Evolutionary conservation across 495 filamentous ascomycete genomes (phyloP), one percentile per base, ranked within the genome.

Genomic region (Aspergillus sclerotioniger): DNA sequence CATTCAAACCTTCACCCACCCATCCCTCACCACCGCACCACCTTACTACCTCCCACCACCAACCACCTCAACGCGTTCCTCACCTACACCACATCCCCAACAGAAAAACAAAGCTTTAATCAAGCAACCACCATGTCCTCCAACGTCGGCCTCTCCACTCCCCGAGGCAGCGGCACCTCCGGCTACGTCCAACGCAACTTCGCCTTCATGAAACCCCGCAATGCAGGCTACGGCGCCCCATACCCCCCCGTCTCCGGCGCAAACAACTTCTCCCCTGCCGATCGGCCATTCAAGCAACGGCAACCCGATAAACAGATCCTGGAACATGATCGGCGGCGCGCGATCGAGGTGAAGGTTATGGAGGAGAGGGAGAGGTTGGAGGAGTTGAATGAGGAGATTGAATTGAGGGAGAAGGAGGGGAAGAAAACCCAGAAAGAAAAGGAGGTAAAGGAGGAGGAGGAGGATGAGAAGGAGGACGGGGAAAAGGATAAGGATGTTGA

Each of bases 181-280:
- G 95, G 95, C 68, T 98, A 97, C 76, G 92, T 99, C 53, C 93
- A 97, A 69, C 90, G 90, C 67, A 99, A 98, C 76, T 82, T 87
- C 57, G 93, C 95, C 8, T 86, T 94, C 76, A 84, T 95, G 53
- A 86, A 82, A 62, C 91, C 89, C 10, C 92, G 92, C 76, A 79
- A 78, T 63, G 67, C 67, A 21, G 76, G 76, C 45, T 75, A 75
- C 66, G 73, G 72, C 17, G 76, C 76, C 7, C 84, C 84, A 0
- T 86, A 86, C 66, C 81, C 81, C n/a, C 71, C 76, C 6, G 51
- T 72, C 2, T 61, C 61, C 10, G 62, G 65, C 10, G 58, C 59
- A 6, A 65, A 67, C 13, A 31, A 21, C 58, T 47, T 46, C 54
- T 31, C 46, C 13, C 83, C 87, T 65, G 54, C 53, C 16, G 70